Evolutionary conservation across 139 green algal species (phyloP).

Genomic region (Volvox africanus): DNA sequence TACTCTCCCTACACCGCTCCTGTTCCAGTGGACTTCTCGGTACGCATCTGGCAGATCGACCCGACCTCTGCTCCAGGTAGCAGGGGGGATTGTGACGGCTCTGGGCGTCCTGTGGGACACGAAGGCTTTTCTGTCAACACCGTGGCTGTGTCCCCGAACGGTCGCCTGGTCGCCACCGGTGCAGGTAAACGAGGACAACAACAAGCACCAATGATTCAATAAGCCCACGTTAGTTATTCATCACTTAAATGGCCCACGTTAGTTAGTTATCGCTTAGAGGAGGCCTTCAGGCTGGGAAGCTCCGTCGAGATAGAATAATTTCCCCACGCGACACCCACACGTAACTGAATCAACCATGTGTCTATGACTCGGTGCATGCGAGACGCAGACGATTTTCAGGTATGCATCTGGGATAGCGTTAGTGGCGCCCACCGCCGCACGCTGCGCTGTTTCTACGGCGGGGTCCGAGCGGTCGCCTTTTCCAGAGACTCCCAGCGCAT

Average conservation of each 20-base stretch:
- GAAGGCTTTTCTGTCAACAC: background rate
- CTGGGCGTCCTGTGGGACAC: background rate
- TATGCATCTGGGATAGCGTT: conserved; percentile 2
- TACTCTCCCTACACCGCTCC: too few relatives aligned
- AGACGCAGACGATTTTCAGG: conserved; percentile 1
- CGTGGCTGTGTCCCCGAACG: conserved; percentile 7
- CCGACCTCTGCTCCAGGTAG: background rate
- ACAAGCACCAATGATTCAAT: too few relatives aligned
- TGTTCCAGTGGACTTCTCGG: conserved; percentile 26
- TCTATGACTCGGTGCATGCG: too few relatives aligned
- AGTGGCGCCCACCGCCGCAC: background rate
- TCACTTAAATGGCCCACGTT: background rate
- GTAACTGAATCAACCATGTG: too few relatives aligned
- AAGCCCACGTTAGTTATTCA: background rate
- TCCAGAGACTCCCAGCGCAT: background rate
- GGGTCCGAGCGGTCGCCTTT: background rate
- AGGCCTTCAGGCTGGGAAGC: background rate
- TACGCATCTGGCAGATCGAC: background rate
- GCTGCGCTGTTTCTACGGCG: background rate
- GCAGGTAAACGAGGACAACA: background rate
- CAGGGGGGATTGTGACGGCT: background rate
- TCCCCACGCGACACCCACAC: too few relatives aligned
- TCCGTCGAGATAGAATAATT: background rate
- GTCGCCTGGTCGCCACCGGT: background rate
- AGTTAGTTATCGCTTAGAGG: background rate